Evolutionary conservation across 2,329 filamentous ascomycete genomes (phyloP).

Genomic region (Paramyrothecium roridum): DNA sequence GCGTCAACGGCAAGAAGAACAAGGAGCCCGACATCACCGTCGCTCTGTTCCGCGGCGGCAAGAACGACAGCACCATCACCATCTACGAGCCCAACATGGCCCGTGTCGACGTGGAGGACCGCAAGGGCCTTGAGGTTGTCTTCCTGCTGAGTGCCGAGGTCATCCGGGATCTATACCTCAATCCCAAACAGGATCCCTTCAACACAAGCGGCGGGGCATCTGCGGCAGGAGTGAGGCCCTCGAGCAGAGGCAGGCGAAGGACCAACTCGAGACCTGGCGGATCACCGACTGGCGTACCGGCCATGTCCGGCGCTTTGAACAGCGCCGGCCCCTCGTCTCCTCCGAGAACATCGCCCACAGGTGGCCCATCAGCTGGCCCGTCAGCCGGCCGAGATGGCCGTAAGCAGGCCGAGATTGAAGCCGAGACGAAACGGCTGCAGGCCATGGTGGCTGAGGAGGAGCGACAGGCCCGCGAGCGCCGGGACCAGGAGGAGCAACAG

Average conservation of each 20-base stretch:
- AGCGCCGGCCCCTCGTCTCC: conserved; percentile 15
- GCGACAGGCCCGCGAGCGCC: conserved; percentile 52
- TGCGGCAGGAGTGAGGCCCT: conserved; percentile 28
- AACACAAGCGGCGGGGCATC: conserved; percentile 51
- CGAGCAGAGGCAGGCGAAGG: conserved; percentile 23
- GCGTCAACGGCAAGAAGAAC: conserved; percentile 71
- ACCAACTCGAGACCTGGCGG: conserved; percentile 34
- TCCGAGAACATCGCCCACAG: conserved; percentile 9
- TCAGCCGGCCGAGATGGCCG: conserved; percentile 15
- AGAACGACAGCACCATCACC: conserved; percentile 64
- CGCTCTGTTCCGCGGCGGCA: conserved; percentile 75
- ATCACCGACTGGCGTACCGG: conserved; percentile 15
- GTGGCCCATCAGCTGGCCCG: conserved; percentile 9
- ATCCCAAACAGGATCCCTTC: conserved; percentile 70
- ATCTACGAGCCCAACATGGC: conserved; percentile 92
- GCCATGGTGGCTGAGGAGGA: conserved; percentile 48
- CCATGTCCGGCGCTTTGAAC: conserved; percentile 37
- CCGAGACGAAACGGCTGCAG: conserved; percentile 73
- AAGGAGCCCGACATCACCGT: conserved; percentile 95
- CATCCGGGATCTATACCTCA: conserved; percentile 63
- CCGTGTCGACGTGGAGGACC: conserved; percentile 88
- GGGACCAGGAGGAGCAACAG: conserved; percentile 51
- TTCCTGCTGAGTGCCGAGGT: conserved; percentile 62
- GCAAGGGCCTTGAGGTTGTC: conserved; percentile 86
- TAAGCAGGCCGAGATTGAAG: conserved; percentile 53